Conservation (phyloP, 2,329 filamentous ascomycete species). For the Penicillium rolfsii region DNA sequence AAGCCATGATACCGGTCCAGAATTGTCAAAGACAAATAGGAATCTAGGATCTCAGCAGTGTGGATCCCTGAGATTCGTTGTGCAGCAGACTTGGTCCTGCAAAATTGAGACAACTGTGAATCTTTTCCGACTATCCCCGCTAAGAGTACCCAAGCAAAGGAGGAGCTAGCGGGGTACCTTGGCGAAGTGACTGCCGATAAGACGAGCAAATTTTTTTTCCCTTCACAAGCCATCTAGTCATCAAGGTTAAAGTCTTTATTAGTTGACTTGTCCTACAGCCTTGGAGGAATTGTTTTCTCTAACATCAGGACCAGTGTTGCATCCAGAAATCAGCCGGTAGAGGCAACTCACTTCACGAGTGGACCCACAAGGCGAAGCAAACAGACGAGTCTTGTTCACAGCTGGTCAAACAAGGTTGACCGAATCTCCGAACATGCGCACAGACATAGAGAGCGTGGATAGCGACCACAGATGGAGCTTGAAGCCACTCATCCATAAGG, state of each 20-base stretch:
- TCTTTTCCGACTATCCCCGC: background rate
- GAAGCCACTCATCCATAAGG: slow-evolving; percentile 40
- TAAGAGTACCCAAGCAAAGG: slow-evolving; percentile 12
- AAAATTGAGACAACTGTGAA: background rate
- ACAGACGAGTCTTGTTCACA: background rate
- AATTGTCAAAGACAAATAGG: background rate
- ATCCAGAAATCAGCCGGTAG: background rate
- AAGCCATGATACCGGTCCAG: background rate
- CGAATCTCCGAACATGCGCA: background rate
- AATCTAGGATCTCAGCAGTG: background rate
- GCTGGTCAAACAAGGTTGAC: slow-evolving; percentile 3
- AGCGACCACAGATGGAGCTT: slow-evolving; percentile 35
- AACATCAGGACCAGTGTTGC: background rate
- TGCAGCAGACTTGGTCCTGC: background rate
- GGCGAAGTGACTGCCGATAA: slow-evolving; percentile 21
- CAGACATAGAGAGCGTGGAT: slow-evolving; percentile 10
- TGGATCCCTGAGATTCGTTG: background rate
- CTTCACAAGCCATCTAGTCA: too few species aligned
- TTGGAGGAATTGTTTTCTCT: background rate
- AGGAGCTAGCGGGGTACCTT: slow-evolving; percentile 12
- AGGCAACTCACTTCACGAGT: background rate
- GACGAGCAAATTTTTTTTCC: slow-evolving; percentile 10
- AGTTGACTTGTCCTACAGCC: background rate
- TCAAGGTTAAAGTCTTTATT: background rate
- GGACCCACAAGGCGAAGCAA: background rate